phyloP scores from a whole-genome alignment of 495 filamentous ascomycete genomes.

The Evernia prunastri region DNA sequence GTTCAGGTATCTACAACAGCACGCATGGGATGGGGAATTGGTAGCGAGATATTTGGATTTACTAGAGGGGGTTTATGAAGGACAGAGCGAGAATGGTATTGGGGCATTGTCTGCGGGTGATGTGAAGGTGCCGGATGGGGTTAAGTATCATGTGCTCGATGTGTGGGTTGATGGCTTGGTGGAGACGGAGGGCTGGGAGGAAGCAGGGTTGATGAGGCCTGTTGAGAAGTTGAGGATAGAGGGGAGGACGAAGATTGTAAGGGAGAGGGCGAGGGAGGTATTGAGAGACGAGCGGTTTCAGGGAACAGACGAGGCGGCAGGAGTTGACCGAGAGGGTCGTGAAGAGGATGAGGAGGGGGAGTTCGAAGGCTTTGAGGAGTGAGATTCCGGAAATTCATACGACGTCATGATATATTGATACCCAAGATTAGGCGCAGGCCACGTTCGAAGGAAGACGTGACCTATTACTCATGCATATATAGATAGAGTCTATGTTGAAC shows the following conservation, averaged over 20 bases:
- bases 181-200: conserved; percentile 43
- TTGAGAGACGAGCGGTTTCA: conserved; percentile 69
- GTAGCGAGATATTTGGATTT: conserved; percentile 31
- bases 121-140: conserved; percentile 61
- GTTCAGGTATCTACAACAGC: conserved; percentile 30
- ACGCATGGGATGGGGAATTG: conserved; percentile 31
- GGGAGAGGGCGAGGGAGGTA: conserved; percentile 62
- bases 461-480: neutral
- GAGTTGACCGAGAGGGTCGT: conserved; percentile 26
- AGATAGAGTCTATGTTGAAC: neutral
- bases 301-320: conserved; percentile 34
- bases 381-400: neutral
- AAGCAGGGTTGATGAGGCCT: conserved; percentile 46
- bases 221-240: conserved; percentile 49
- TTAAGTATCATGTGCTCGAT: conserved; percentile 84
- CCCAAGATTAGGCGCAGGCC: neutral
- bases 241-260: conserved; percentile 64
- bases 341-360: conserved; percentile 47
- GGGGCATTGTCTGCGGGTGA: conserved; percentile 44
- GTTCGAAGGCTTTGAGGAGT: conserved; percentile 71
- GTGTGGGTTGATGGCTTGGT: conserved; percentile 85
- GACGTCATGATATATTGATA: neutral
- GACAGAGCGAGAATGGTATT: conserved; percentile 33
- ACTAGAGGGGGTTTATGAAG: conserved; percentile 22
- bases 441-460: neutral